Base-by-base conservation (phyloP, 495 filamentous ascomycete species). In the Aspergillus campestris region DNA sequence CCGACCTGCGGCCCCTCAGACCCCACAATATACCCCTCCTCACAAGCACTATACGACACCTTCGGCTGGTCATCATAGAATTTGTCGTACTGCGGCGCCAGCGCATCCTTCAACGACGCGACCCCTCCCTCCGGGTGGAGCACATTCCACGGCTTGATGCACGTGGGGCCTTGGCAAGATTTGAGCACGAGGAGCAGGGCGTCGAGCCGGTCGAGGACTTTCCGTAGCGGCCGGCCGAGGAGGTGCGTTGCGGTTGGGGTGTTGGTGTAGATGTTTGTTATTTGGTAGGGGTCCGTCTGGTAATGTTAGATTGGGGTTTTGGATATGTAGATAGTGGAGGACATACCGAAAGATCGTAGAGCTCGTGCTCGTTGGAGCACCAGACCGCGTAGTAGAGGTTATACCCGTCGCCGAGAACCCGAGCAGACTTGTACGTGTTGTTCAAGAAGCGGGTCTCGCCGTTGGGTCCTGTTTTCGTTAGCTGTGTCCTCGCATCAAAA, bases 401-500 rank as follows among this genome's bases (percentile, higher is more conserved):
- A 45, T 83, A 81, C 6, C 51, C 62, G 5, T 71, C 52, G 5
- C 75, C 66, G 11, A 79, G 58, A 11, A 84, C 61, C 18, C 81
- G 73, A 45, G 79, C 51, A 2, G 77, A 76, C 56, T 84, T 84
- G 62, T 84, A 86, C 0, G 79, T 82, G 46, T 82, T 83, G 45
- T 81, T 81, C 3, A 53, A 49, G 12, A 62, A 57, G 5, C 35
- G 31, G 7, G 55, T 45, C 27, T 42, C 38, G 11, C 55, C 53
- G 2, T 31, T 44, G 0, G 53, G 52, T 3, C 59, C 67, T 71
- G 37, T 39, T 1, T 11, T 9, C 15, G 34, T 50, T 31, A 49
- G 40, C 24, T 10, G 18, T 24, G 18, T 2, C 18, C 18, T 24
- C 4, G 18, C 18, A 24, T 24, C 18, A 1, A 24, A 24, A 24